Evolutionary conservation across 306 rosid species (phyloP), one percentile per base, ranked within the genome.

Genomic region (Hippophae tibetana): DNA sequence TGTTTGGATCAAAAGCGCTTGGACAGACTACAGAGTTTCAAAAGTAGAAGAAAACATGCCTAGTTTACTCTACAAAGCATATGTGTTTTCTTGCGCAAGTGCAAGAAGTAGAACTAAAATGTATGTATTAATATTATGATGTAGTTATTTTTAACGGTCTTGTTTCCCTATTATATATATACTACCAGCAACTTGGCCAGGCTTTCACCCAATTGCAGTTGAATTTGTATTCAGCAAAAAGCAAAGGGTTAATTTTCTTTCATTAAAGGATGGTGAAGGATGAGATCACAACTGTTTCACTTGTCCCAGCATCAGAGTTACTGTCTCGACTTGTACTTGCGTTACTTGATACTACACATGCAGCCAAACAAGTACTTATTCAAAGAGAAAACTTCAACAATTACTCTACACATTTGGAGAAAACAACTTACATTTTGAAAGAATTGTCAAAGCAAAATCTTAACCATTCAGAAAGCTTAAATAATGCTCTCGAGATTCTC

Each of bases 311-410:
- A 14, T 74, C 84, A 3, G 84, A 83, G 72, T 75, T 78, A 47
- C 66, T 84, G 56, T 69, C 77, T 53, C 71, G 54, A 42, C 52
- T 56, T 44, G 64, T 78, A 12, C 43, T 47, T 27, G 38, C 55
- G 40, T 14, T 79, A 61, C 5, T 12, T 72, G 83, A 74, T 52
- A 69, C 78, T 47, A 66, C 69, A 54, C 54, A 66, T 60, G 67
- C 72, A 26, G 78, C 82, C 45, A 80, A 67, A 66, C 76, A 67
- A 47, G 81, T 80, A 40, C 55, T 74, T 10, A 64, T 77, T 60
- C 86, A 77, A 54, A 72, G 64, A 71, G 86, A 77, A 5, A 83
- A 59, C 68, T 83, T 83, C 38, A 61, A 59, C 43, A 71, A 57
- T 25, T 70, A 80, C 63, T 68, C 74, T 0, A 48, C 62, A 45